These are phyloP conservation scores for Volvariella surrecta DNA, from an alignment of 1,284 basidiomycete genomes.

Conservation along the genomic window DNA sequence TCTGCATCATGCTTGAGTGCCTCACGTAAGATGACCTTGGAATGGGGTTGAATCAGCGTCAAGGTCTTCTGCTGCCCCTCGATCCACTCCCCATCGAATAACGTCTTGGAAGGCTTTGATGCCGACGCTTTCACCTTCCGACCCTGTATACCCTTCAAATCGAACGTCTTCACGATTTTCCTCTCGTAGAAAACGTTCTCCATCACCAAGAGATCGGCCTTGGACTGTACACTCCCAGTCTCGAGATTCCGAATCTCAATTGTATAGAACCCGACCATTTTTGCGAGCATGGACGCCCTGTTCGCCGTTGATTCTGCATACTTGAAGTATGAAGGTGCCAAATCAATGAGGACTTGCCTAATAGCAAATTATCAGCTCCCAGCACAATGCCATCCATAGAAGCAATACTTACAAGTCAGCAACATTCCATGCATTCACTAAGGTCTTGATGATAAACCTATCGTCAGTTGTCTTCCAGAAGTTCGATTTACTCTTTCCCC, in stretches of 20 bases:
- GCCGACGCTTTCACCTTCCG: slow-evolving; percentile 48
- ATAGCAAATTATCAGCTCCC: background rate
- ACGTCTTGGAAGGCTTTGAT: slow-evolving; percentile 36
- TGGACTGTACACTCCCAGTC: slow-evolving; percentile 50
- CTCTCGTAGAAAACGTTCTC: slow-evolving; percentile 72
- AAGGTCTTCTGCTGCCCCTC: slow-evolving; percentile 62
- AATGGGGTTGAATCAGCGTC: slow-evolving; percentile 61
- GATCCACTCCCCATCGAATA: slow-evolving; percentile 79
- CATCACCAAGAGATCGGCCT: slow-evolving; percentile 72
- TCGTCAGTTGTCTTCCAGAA: slow-evolving; percentile 77
- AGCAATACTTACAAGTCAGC: slow-evolving; percentile 58
- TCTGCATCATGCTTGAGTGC: slow-evolving; percentile 63
- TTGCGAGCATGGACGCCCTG: slow-evolving; percentile 61
- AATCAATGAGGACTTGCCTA: slow-evolving; percentile 69
- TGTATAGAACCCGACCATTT: slow-evolving; percentile 73
- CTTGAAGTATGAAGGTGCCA: slow-evolving; percentile 68
- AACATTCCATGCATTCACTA: slow-evolving; percentile 79
- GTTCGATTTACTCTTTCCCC: slow-evolving; percentile 63
- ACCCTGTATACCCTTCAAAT: slow-evolving; percentile 74
- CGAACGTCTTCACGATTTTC: slow-evolving; percentile 61
- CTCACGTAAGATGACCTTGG: slow-evolving; percentile 58
- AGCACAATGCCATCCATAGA: slow-evolving; percentile 1
- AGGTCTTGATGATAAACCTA: slow-evolving; percentile 72
- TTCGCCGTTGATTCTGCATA: slow-evolving; percentile 64
- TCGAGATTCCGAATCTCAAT: slow-evolving; percentile 70